A percentile compares a stretch with the other conserved stretches of the same genome.
phyloP scores from a whole-genome alignment of 768 basidiomycete species.

The Auricularia sp. region DNA sequence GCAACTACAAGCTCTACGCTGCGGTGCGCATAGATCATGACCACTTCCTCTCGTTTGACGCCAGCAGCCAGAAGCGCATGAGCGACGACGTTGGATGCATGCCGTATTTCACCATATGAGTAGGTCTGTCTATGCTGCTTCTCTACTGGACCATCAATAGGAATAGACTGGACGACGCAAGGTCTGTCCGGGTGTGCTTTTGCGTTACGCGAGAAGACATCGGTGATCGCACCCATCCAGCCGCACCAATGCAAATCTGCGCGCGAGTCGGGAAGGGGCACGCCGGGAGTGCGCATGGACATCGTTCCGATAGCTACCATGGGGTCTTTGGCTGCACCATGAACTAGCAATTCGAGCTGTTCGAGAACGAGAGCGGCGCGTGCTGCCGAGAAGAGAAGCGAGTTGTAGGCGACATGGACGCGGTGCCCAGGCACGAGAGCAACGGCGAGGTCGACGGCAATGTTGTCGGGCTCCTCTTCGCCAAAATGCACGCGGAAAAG shows the following conservation, averaged over 20 bases:
- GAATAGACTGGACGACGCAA: constrained; percentile 77
- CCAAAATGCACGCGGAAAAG: constrained; percentile 96
- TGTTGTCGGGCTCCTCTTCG: constrained; percentile 80
- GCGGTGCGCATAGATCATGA: constrained; percentile 95
- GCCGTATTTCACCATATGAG: constrained; percentile 72
- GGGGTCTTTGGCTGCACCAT: constrained; percentile 59
- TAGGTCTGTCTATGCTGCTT: constrained; percentile 49
- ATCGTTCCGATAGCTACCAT: constrained; percentile 65
- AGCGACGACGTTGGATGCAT: constrained; percentile 79
- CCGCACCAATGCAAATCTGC: constrained; percentile 94
- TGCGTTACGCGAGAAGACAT: constrained; percentile 88
- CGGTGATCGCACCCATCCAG: constrained; percentile 94
- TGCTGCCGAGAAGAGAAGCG: constrained; percentile 73
- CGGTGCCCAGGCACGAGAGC: constrained; percentile 52
- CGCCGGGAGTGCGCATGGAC: constrained; percentile 58
- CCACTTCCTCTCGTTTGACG: constrained; percentile 85
- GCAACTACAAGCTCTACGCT: constrained; percentile 95
- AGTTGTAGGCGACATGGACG: constrained; percentile 79
- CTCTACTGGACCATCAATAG: constrained; percentile 20
- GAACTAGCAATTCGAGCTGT: constrained; percentile 72
- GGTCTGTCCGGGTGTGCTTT: constrained; percentile 64
- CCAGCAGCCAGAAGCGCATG: constrained; percentile 83
- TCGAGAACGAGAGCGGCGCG: constrained; percentile 75
- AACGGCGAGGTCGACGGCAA: constrained; percentile 80
- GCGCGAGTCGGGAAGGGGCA: constrained; percentile 68